Percentiles rank a stretch among this genome's conserved stretches.
These are phyloP conservation scores for Candida michaelii DNA, from an alignment of 805 yeast species.

Conservation along the genomic window DNA sequence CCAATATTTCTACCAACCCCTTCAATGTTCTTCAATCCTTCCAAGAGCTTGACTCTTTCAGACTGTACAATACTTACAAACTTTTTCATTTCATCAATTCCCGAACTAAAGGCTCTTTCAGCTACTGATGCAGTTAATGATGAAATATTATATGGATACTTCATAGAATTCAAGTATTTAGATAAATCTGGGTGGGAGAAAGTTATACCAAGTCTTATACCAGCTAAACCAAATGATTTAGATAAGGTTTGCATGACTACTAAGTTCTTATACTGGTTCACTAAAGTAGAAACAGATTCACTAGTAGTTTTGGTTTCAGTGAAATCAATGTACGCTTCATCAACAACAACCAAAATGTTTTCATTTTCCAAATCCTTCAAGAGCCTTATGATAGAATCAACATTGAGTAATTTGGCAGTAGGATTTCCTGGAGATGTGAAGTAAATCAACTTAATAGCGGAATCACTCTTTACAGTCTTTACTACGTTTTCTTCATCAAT, in stretches of 20 bases:
- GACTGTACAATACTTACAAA: conserved; percentile 49
- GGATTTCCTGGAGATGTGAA: conserved; percentile 98
- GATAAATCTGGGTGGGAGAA: conserved; percentile 64
- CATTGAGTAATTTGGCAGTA: conserved; percentile 66
- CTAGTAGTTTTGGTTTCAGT: conserved; percentile 21
- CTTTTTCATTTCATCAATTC: conserved; percentile 58
- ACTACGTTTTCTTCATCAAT: conserved; percentile 58
- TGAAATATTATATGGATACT: conserved; percentile 94
- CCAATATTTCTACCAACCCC: conserved; percentile 79
- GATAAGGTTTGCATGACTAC: conserved; percentile 91
- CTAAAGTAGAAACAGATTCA: conserved; percentile 69
- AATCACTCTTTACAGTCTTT: conserved; percentile 53
- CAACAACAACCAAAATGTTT: conserved; percentile 82
- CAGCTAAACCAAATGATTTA: conserved; percentile 95
- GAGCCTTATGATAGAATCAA: conserved; percentile 30
- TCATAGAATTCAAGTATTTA: conserved; percentile 76
- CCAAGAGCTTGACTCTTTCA: conserved; percentile 57
- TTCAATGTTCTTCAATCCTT: conserved; percentile 52
- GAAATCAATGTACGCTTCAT: conserved; percentile 95
- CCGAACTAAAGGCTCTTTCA: conserved; percentile 60
- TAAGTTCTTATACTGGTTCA: conserved; percentile 76
- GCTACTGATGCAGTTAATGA: conserved; percentile 78
- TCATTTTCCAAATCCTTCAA: conserved; percentile 53
- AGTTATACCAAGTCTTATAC: conserved; percentile 85
- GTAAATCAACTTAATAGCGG: conserved; percentile 69